Base-by-base conservation (phyloP, 805 yeast species). In the Saccharomycopsis sp. region DNA sequence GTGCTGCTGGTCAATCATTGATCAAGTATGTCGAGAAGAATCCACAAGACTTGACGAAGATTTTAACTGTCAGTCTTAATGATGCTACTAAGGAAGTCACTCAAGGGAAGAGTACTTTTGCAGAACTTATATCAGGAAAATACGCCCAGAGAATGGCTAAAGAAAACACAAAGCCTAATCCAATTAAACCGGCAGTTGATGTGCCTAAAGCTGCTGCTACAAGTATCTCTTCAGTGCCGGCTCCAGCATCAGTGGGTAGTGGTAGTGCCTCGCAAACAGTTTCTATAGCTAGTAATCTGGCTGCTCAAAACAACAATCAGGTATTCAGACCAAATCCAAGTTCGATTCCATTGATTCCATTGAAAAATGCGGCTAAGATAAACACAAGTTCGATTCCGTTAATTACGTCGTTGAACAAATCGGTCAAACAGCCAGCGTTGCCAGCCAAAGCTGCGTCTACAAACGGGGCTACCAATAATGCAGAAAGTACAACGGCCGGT, bases 1-100 rank as follows among this genome's bases (percentile, higher is more conserved):
- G 87, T 42, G 92, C 94, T 17, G 83, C 84, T 0, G 89, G 90
- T 20, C 87, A 87, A 65, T 92, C 94, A 2, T 73, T 88, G 62
- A 83, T 87, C 14, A 86, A 89, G 35, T 77, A 86, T 66, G 89
- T 87, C 66, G 93, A 88, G 58, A 85, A 84, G 63, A 89, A 89
- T 56, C 96, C 96, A 2, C 86, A 83, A 61, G 92, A 87, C 69
- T 81, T 88, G 55, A 87, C 90, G 56, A 83, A 84, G 68, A 87
- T 88, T 61, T 75, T 88, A 63, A 89, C 88, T 3, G 87, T 88
- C 47, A 94, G 94, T 1, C 81, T 88, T 66, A 86, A 88, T 65
- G 89, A 89, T 53, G 88, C 92, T 0, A 86, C 92, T 0, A 74
- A 75, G 23, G 82, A 82, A 64, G 80, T 81, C 1, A 81, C 85